Conservation (phyloP, 1,139 yeast species). For the Suhomyces anneliseae region DNA sequence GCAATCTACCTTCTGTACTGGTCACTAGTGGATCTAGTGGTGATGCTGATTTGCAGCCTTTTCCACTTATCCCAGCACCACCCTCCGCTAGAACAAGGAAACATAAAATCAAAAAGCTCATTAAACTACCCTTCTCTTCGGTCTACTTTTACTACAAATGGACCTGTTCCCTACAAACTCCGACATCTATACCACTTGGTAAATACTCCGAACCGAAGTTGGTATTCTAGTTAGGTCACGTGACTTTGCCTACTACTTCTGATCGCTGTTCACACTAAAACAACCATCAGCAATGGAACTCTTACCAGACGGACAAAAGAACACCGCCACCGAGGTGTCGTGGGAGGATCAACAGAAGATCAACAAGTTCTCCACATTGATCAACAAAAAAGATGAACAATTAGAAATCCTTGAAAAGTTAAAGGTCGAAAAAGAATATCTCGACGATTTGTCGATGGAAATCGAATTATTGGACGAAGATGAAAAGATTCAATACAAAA, state of each 20-base stretch:
- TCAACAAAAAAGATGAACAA: conserved; percentile 63
- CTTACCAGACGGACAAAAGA: conserved; percentile 65
- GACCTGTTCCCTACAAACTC: too few species aligned
- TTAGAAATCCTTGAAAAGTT: conserved; percentile 50
- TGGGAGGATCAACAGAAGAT: conserved; percentile 90
- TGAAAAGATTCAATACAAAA: conserved; percentile 61
- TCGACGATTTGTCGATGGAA: conserved; percentile 84
- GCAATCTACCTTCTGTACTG: too few species aligned
- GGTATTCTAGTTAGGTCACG: background rate
- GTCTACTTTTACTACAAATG: too few species aligned
- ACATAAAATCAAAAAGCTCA: too few species aligned
- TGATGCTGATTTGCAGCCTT: too few species aligned
- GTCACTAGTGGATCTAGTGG: too few species aligned
- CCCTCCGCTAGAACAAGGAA: too few species aligned
- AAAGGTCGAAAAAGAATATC: conserved; percentile 76
- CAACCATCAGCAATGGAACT: conserved; percentile 41
- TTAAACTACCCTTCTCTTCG: too few species aligned
- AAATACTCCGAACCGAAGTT: too few species aligned
- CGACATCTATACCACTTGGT: too few species aligned
- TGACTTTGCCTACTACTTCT: background rate
- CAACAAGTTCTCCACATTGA: conserved; percentile 82
- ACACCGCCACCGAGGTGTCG: conserved; percentile 69
- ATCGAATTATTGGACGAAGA: conserved; percentile 84
- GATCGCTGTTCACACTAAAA: background rate
- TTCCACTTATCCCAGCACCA: too few species aligned